phyloP scores from a whole-genome alignment of 371 early-diverging fungal species.

The Lichtheimia hyalospora region DNA sequence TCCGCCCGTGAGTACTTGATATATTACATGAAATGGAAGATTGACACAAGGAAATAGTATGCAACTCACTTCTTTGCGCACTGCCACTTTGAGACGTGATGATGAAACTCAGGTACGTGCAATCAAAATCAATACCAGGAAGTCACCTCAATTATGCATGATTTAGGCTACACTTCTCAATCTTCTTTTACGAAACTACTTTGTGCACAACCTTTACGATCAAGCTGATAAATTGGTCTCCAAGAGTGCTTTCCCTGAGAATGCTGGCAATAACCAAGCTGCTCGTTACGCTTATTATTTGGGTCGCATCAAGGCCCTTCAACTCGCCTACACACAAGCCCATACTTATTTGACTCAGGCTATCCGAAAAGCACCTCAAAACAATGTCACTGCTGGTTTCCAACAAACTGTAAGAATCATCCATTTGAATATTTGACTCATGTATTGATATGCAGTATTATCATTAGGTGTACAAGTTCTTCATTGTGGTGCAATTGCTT shows the following conservation, averaged over 20 bases:
- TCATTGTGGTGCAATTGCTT: conserved; percentile 93
- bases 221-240: conserved; percentile 95
- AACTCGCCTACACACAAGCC: conserved; percentile 92
- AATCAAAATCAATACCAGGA: neutral
- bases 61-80: conserved; percentile 69
- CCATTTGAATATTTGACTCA: neutral
- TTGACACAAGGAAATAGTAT: neutral
- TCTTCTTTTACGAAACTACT: conserved; percentile 85
- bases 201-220: conserved; percentile 90
- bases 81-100: conserved; percentile 88
- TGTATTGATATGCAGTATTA: neutral
- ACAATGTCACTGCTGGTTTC: conserved; percentile 87
- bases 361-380: conserved; percentile 93
- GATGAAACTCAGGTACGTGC: conserved; percentile 65
- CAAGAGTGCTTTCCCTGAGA: conserved; percentile 90
- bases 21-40: too few relatives aligned
- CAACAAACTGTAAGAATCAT: conserved; percentile 74
- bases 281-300: conserved; percentile 96
- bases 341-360: conserved; percentile 89
- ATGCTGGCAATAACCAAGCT: conserved; percentile 89
- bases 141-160: neutral
- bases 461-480: conserved; percentile 81
- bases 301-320: conserved; percentile 93
- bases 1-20: conserved; percentile 63
- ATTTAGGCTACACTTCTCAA: conserved; percentile 86